Base-by-base conservation (phyloP, 192 early-diverging fungal species). In the Gaertneriomyces semiglobifer region DNA sequence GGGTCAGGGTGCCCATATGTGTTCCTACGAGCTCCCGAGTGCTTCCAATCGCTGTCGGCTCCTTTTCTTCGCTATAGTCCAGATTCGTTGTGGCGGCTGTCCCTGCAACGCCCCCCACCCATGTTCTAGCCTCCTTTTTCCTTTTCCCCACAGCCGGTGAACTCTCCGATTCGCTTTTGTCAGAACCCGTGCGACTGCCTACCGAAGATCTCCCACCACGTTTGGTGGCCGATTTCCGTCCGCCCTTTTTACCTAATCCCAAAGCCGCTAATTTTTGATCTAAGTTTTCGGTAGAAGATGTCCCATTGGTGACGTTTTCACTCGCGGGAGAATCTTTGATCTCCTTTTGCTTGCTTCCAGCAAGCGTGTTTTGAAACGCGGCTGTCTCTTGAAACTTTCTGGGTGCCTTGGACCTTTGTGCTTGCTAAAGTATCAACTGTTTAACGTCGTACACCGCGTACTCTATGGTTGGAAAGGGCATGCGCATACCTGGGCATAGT, bases 311-410 rank as follows among this genome's bases (percentile, higher is more conserved):
- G n/a, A 14, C 57, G 0, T n/a, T 42, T 56, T 16, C 38, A n/a
- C 14, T 61, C 12, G 41, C 41, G 10, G 19, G 10, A 47, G 54
- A 1, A 33, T 33, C 25, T 33, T 33, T 33, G 25, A 33, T 33
- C 12, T 53, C 19, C 19, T 18, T n/a, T 40, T 58, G 16, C 20
- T 45, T 81, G 16, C 81, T 79, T 38, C 83, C 88, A 47, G 83
- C 76, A 4, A 83, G 72, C 0, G 89, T 89, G 33, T 69, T 69
- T 66, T 89, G 73, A 66, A 84, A 94, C 74, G 86, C 89, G 43
- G 81, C 86, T 4, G 92, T 92, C 5, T 92, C 77, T 55, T 92
- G 87, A 71, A 94, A 94, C 73, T 81, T 86, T 59, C 92, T 80
- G 33, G 92, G 92, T 44, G 20, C 55, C 55, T 57, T 57, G 4